Percentiles rank a stretch among this genome's conserved stretches.
These are phyloP conservation scores for Leccinum longicurvipes DNA, from an alignment of 768 basidiomycete species.

Conservation along the genomic window DNA sequence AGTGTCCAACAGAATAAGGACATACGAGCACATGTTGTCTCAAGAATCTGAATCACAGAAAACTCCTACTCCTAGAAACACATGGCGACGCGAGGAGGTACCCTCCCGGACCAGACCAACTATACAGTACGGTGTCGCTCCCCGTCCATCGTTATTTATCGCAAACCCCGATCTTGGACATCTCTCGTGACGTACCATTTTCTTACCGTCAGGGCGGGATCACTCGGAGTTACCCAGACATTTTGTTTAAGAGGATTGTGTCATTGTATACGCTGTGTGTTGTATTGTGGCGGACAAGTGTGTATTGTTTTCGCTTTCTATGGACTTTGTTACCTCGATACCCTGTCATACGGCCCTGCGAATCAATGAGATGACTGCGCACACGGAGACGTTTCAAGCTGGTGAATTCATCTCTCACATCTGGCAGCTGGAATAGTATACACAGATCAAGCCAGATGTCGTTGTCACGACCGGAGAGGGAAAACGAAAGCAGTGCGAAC, in stretches of 20 bases:
- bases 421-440: not conserved
- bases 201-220: not conserved
- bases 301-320: slow-evolving; percentile 5
- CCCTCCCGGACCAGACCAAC: slow-evolving; percentile 37
- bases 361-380: not conserved
- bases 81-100: slow-evolving; percentile 41
- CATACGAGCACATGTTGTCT: slow-evolving; percentile 59
- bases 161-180: slow-evolving; percentile 54
- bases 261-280: slow-evolving; percentile 6
- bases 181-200: slow-evolving; percentile 10
- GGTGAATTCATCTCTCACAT: not conserved
- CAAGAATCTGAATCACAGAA: slow-evolving; percentile 44
- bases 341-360: not conserved
- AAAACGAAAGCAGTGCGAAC: not conserved
- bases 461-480: not conserved
- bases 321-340: slow-evolving; percentile 7
- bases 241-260: not conserved
- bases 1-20: slow-evolving; percentile 53
- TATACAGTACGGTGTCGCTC: slow-evolving; percentile 64
- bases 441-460: not conserved
- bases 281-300: not conserved
- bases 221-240: slow-evolving; percentile 1
- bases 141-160: slow-evolving; percentile 61
- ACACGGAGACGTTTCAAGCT: not conserved
- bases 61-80: slow-evolving; percentile 36